Base-by-base conservation (phyloP, 108 stramenopile genomes). In the Nitzschia sp. region DNA sequence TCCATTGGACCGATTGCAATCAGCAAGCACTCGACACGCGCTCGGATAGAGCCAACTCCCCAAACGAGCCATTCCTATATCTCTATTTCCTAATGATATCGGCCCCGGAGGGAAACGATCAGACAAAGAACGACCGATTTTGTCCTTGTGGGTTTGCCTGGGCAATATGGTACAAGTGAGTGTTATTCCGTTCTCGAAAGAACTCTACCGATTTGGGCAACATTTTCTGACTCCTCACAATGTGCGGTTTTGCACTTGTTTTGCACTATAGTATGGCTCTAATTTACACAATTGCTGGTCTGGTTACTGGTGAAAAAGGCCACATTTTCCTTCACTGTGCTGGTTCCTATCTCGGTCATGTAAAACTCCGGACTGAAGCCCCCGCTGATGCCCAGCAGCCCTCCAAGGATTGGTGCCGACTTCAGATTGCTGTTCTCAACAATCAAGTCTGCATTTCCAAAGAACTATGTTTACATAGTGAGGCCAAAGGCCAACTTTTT, bases 121-220 rank as follows among this genome's bases (percentile, higher is more conserved):
- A 41, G 13, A 41, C 38, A 41, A 41, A 41, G 38, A 5, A 17
- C 13, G 21, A 6, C n/a, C n/a, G 50, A 23, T 15, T 23, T 19
- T 52, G 50, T 19, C 23, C 50, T 4, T 52, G 50, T 17, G 50
- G 50, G n/a, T 52, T 52, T 23, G 23, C 50, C 6, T 52, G 50
- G 50, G 50, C 23, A 5, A 52, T 52, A 23, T 52, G 50, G 50
- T 52, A 52, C 50, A 52, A 52, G 50, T 52, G n/a, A 52, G 50
- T n/a, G n/a, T n/a, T n/a, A n/a, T n/a, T n/a, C n/a, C n/a, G n/a
- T n/a, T n/a, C n/a, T n/a, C n/a, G n/a, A n/a, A n/a, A n/a, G n/a
- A n/a, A n/a, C n/a, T n/a, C n/a, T n/a, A n/a, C n/a, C n/a, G n/a
- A n/a, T n/a, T n/a, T n/a, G n/a, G n/a, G n/a, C n/a, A n/a, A n/a